A percentile compares a stretch with the other conserved stretches of the same genome.
Evolutionary conservation across 805 yeast species (phyloP).

Genomic region (Candida krabiensis): DNA sequence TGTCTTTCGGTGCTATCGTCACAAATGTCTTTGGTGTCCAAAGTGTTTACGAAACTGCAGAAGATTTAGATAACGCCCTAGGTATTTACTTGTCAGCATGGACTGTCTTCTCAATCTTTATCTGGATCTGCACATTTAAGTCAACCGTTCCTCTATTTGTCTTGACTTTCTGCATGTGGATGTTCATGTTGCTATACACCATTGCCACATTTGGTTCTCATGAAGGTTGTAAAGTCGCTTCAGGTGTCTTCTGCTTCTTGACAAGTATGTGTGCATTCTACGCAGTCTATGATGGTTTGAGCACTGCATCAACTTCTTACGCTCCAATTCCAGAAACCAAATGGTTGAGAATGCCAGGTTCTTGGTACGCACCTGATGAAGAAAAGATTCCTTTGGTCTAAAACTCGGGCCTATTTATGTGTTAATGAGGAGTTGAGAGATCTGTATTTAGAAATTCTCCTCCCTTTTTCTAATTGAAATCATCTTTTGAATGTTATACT

Average conservation of each 20-base stretch:
- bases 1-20: slow-evolving; percentile 43
- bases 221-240: slow-evolving; percentile 33
- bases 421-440: too few species aligned
- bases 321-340: slow-evolving; percentile 24
- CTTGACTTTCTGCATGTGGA: slow-evolving; percentile 33
- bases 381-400: slow-evolving; percentile 22
- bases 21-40: slow-evolving; percentile 43
- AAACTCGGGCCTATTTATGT: background rate
- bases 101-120: slow-evolving; percentile 45
- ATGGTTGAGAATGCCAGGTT: slow-evolving; percentile 29
- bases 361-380: slow-evolving; percentile 22
- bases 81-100: slow-evolving; percentile 48
- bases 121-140: slow-evolving; percentile 43
- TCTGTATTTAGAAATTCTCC: too few species aligned
- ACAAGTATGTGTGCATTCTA: slow-evolving; percentile 38
- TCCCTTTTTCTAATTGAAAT: too few species aligned
- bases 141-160: slow-evolving; percentile 40
- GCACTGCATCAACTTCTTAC: slow-evolving; percentile 22
- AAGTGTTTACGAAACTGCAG: slow-evolving; percentile 37
- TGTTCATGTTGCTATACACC: slow-evolving; percentile 42
- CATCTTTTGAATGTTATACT: too few species aligned
- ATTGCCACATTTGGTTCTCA: slow-evolving; percentile 39
- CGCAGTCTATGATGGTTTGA: slow-evolving; percentile 41
- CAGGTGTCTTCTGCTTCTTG: slow-evolving; percentile 44
- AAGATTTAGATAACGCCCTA: slow-evolving; percentile 38